Evolutionary conservation across 768 basidiomycete genomes (phyloP), one percentile per base, ranked within the genome.

Genomic region (Macrolepiota dolichaula): DNA sequence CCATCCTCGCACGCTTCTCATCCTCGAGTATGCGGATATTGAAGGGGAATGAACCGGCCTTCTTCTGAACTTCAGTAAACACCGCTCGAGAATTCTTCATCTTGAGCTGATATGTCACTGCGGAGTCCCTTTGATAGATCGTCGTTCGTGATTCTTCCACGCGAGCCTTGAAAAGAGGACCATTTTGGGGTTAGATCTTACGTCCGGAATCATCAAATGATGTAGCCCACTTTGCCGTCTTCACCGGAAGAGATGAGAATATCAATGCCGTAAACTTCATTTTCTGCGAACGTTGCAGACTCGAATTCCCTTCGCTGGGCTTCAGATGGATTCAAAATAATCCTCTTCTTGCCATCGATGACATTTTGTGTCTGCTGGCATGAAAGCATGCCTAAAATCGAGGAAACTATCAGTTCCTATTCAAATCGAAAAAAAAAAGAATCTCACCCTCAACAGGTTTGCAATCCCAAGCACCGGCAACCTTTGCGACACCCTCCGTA

Each of bases 41-140:
- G 83, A 99, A 98, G 36, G 97, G 96, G 86, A 99, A 98, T 4
- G 94, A 83, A 25, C 96, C 96, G 44, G 97, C 93, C 76, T 98
- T 98, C 82, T 94, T 96, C 77, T 96, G 92, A 68, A 98, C 92
- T 75, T 98, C 96, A 53, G 92, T 91, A 78, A 98, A 98, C 44
- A 96, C 89, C n/a, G 89, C 85, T 64, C 96, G 91, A 47, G 95
- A 96, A 64, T 91, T 96, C 81, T 96, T 98, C 87, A 96, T 89
- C 81, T 98, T 98, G 70, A 98, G 83, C 73, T 94, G 92, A 77
- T 98, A 98, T 42, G 92, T 96, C 62, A 93, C 85, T 6, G 83
- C 77, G 24, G 88, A 84, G 67, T 94, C 92, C 60, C 92, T 85
- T 73, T 97, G 95, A 83, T 92, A 97, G 71, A 99, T 87, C 38